Base-by-base conservation (phyloP, 2,329 filamentous ascomycete species). In the Aspergillus texensis region DNA sequence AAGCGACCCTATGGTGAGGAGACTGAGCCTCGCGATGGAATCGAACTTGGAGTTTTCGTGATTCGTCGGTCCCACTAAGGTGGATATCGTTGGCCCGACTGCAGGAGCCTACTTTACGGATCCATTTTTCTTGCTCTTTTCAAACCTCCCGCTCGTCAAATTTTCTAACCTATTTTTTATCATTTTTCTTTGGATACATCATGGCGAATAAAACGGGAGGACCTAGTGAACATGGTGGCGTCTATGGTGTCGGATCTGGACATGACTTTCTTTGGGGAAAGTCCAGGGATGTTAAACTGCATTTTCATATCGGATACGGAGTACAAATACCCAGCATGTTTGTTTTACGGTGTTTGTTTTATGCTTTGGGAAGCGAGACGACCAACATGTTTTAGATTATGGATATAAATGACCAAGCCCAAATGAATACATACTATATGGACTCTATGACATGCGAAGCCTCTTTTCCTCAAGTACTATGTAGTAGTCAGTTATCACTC, bases 21-120 rank as follows among this genome's bases (percentile, higher is more conserved):
- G 60, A 77, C 72, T 56, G 79, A 79, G 63, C 82, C 82, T 50
- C 78, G 74, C 21, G 74, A 78, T 39, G 79, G 78, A 0, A 71
- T 84, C 30, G 82, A 84, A 67, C 70, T 84, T 52, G 82, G 81
- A 10, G 77, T 84, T 19, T 84, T 83, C 67, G 80, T 84, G 62
- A 81, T 84, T 68, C 79, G 80, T 57, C 77, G 82, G 67, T 77
- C 77, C 50, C 72, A 72, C 58, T 78, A 71, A 70, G 50, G 14
- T 52, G 41, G n/a, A 4, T 59, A 21, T 8, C 10, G 60, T 19
- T 52, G 24, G 10, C 39, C n/a, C 19, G 11, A 36, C 43, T 34
- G 34, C 39, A 54, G 39, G 9, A 28, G 46, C 43, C 45, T 28
- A 12, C 24, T 56, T 43, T 58, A 55, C 34, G 26, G 53, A 21